Percentiles rank a stretch among this genome's conserved stretches.
Conservation (phyloP, 2,329 filamentous ascomycete genomes). For the Byssothecium circinans region DNA sequence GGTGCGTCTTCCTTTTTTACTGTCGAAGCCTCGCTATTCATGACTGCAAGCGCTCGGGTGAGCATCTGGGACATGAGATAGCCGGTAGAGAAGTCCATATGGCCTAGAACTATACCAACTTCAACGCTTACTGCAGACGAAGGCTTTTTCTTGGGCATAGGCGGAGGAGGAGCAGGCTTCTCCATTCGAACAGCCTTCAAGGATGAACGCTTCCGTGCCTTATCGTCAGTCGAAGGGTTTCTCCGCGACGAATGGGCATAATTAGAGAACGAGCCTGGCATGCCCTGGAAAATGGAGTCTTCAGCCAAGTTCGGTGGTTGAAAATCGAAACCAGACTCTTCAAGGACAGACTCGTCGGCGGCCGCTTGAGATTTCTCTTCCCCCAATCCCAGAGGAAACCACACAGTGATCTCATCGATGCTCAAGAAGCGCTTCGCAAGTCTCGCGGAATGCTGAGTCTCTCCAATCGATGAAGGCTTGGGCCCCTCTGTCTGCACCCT, state of each 20-base stretch:
- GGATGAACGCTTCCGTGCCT: conserved; percentile 18
- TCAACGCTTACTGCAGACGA: conserved; percentile 30
- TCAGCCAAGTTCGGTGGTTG: conserved; percentile 33
- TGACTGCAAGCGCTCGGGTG: conserved; percentile 23
- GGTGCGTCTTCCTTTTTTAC: not conserved
- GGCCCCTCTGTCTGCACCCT: not conserved
- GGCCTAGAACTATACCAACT: conserved; percentile 36
- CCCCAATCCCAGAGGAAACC: conserved; percentile 39
- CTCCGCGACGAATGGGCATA: conserved; percentile 48
- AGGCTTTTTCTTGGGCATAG: conserved; percentile 10
- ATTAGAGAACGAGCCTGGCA: conserved; percentile 53
- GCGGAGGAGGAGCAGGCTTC: conserved; percentile 2
- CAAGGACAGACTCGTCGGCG: conserved; percentile 10
- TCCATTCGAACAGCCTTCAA: conserved; percentile 9
- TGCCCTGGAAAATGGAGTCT: conserved; percentile 44
- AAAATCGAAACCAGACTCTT: conserved; percentile 25
- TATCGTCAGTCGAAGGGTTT: conserved; percentile 26
- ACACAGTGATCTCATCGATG: conserved; percentile 42
- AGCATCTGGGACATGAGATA: conserved; percentile 38
- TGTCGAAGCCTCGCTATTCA: conserved; percentile 13
- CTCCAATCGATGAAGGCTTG: not conserved
- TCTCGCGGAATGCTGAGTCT: conserved; percentile 6
- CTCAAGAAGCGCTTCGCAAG: conserved; percentile 38
- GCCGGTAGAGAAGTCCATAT: conserved; percentile 41
- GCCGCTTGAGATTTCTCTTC: conserved; percentile 10